Percentiles rank a stretch among this genome's conserved stretches.
phyloP scores from a whole-genome alignment of 2,329 filamentous ascomycete species.

The Karstenula rhodostoma region DNA sequence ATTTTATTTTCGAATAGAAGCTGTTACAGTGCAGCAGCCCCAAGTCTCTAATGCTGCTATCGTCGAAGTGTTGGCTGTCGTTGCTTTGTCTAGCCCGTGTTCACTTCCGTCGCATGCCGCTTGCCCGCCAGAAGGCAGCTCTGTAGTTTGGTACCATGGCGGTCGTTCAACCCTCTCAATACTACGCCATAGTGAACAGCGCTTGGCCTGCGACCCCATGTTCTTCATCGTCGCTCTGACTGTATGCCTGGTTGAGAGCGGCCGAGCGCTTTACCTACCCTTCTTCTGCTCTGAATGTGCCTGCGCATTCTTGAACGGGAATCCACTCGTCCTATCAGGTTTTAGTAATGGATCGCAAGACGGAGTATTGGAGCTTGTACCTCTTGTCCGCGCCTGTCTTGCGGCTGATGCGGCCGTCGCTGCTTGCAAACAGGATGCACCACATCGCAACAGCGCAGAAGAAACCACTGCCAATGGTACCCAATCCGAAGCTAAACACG shows the following conservation, averaged over 20 bases:
- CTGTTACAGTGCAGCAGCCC: not conserved
- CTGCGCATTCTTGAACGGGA: slow-evolving; percentile 69
- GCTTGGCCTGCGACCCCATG: not conserved
- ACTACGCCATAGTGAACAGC: not conserved
- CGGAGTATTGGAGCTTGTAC: no score
- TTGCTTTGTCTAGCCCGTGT: not conserved
- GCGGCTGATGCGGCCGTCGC: slow-evolving; percentile 64
- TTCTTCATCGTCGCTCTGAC: not conserved
- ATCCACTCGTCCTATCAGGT: slow-evolving; percentile 62
- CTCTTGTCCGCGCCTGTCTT: slow-evolving; percentile 72
- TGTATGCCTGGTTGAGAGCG: not conserved
- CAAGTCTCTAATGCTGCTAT: not conserved
- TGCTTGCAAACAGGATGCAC: slow-evolving; percentile 67
- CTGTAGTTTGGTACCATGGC: not conserved
- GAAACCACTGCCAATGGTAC: slow-evolving; percentile 63
- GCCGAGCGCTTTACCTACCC: slow-evolving; percentile 28
- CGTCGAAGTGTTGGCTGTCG: not conserved
- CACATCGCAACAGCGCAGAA: slow-evolving; percentile 71
- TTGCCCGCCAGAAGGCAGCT: not conserved
- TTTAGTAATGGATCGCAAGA: no score
- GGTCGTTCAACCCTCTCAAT: not conserved
- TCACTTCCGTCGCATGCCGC: not conserved
- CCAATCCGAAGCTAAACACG: slow-evolving; percentile 68
- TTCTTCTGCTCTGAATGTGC: slow-evolving; percentile 59
- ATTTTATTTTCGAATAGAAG: not conserved